Base-by-base conservation (phyloP, 345 rosid species). In the Camelina hispida region DNA sequence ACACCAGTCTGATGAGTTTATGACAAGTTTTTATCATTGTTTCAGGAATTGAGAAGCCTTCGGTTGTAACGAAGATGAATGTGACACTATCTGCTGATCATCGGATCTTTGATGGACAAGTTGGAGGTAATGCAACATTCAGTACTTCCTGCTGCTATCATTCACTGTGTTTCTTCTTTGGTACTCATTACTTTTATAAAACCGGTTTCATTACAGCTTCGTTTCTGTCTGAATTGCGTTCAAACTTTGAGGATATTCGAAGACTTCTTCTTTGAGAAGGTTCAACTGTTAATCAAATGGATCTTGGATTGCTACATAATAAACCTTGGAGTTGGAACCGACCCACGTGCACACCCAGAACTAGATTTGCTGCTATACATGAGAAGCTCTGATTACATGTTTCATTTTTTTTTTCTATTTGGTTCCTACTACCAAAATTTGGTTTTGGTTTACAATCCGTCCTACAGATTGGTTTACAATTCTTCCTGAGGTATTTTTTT, bases 21-120 rank as follows among this genome's bases (percentile, higher is more conserved):
- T 72, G 69, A 60, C 74, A 60, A 53, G 35, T 22, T 28, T 52
- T 23, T 2, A 44, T 67, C 46, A 34, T 75, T 76, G 37, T 68
- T 28, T 23, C 90, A 95, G 97, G 99, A 69, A 78, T 62, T 20
- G 93, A 90, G 85, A 83, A 69, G 78, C 86, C 96, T 76, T 86
- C 84, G 0, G 84, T 89, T 13, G 83, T 95, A 74, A 87, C 89
- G 32, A 95, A 87, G 81, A 91, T 95, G 96, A 86, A 71, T 78
- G 74, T 91, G 81, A 95, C 91, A 3, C 80, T 95, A 79, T 95
- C 97, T 0, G 97, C 97, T 52, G 99, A 91, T 79, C 97, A 95
- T 80, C 92, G 97, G 37, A 91, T 95, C 62, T 91, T 91, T 84
- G 93, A 90, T 61, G 97, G 97, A 83, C 84, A 90, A 86, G 96